A percentile compares a stretch with the other conserved stretches of the same genome.
These are phyloP conservation scores for Cryptococcus jaspeensis DNA, from an alignment of 1,284 basidiomycete species.

Conservation along the genomic window DNA sequence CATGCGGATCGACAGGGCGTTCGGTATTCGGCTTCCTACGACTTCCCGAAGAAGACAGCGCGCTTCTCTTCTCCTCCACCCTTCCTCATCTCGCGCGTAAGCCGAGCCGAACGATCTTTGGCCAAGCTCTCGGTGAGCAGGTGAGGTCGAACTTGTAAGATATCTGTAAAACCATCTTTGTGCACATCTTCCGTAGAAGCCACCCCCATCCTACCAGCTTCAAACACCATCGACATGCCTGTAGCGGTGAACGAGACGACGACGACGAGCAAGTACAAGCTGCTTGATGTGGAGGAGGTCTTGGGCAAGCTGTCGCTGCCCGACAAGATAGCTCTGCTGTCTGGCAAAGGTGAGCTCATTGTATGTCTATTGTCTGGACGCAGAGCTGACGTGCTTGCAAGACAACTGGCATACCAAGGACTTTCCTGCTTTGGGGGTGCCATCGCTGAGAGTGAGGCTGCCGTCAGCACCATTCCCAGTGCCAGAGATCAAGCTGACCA, in stretches of 20 bases:
- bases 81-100: too few relatives aligned
- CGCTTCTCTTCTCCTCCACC: too few relatives aligned
- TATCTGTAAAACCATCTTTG: too few relatives aligned
- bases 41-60: too few relatives aligned
- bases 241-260: slow-evolving; percentile 1
- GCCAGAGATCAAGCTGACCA: too few relatives aligned
- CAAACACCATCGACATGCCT: neutral
- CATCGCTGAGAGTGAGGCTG: slow-evolving; percentile 5
- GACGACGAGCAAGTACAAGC: neutral
- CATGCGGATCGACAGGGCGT: too few relatives aligned
- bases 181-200: too few relatives aligned
- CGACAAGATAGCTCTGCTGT: slow-evolving; percentile 37
- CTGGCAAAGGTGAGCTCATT: slow-evolving; percentile 17
- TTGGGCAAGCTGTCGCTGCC: slow-evolving; percentile 19
- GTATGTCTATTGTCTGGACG: neutral
- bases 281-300: slow-evolving; percentile 11
- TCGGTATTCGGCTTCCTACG: too few relatives aligned
- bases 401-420: slow-evolving; percentile 12
- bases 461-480: neutral
- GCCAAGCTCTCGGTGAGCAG: too few relatives aligned
- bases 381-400: neutral
- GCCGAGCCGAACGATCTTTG: too few relatives aligned
- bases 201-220: too few relatives aligned
- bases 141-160: too few relatives aligned
- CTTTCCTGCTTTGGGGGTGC: slow-evolving; percentile 1